Evolutionary conservation across 805 yeast genomes (phyloP).

Genomic region (Wickerhamiella sergipiensis): DNA sequence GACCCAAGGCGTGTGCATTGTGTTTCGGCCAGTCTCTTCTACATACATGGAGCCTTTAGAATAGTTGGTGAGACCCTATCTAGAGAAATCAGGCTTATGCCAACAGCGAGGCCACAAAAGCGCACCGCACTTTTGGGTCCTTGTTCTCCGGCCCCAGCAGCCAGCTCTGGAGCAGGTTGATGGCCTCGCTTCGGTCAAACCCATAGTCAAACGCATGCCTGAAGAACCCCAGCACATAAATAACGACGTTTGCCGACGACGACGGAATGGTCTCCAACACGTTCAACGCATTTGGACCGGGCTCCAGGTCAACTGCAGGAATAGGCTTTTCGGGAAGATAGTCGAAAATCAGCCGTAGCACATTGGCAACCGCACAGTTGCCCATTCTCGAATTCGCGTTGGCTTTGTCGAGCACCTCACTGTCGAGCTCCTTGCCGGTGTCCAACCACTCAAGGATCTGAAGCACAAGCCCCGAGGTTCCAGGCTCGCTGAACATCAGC

Average conservation of each 20-base stretch:
- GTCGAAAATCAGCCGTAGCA: constrained; percentile 9
- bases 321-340: constrained; percentile 13
- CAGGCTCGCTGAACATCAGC: constrained; percentile 17
- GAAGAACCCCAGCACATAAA: constrained; percentile 5
- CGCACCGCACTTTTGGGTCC: not conserved
- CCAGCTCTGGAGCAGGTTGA: not conserved
- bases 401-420: constrained; percentile 19
- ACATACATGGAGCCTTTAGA: constrained; percentile 23
- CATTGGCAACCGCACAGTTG: constrained; percentile 29
- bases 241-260: constrained; percentile 1
- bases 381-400: constrained; percentile 24
- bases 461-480: constrained; percentile 13
- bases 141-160: not conserved
- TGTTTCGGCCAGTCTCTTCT: constrained; percentile 22
- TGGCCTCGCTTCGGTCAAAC: not conserved
- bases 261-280: constrained; percentile 2
- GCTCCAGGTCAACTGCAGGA: not conserved
- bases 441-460: constrained; percentile 27
- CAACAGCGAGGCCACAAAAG: not conserved
- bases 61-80: too few relatives aligned
- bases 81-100: not conserved
- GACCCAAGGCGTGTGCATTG: constrained; percentile 19
- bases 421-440: constrained; percentile 21
- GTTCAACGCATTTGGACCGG: not conserved
- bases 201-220: constrained; percentile 6